Base-by-base conservation (phyloP, 1,139 yeast species). In the Hyphopichia fennica region DNA sequence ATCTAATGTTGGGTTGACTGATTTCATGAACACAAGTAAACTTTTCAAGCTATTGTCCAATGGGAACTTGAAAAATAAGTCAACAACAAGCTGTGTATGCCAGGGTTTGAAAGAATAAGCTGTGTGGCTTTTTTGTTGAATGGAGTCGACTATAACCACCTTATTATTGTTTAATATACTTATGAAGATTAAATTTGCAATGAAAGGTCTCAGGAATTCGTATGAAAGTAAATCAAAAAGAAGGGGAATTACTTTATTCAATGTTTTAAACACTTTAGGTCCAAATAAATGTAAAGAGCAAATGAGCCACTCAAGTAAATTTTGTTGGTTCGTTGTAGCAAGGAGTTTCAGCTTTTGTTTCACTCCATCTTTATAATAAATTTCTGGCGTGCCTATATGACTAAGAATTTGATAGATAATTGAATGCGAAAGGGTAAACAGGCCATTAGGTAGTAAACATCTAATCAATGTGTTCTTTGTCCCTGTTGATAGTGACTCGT, bases 11-110 rank as follows among this genome's bases (percentile, higher is more conserved):
- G 71, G 69, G 6, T 57, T 51, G 10, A 59, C 25, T n/a, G 52
- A 45, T 38, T 53, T 56, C 44, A 65, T 63, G 7, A 60, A 43
- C 1, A 57, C 50, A 17, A 68, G 41, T 19, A 68, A 46, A 14
- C 54, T 50, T 35, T 51, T 55, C 35, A 72, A 54, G 15, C 62
- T 52, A 4, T 57, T 58, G 44, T 72, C 77, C 27, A 56, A 46
- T 1, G 77, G 77, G 44, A 68, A 71, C 40, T 65, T 59, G 4
- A 46, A 40, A 33, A 53, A 55, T 32, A 72, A 51, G 37, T 67
- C 74, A 2, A 62, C 60, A 16, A 65, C 65, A 29, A 58, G 47
- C 41, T 63, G 60, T 5, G 67, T 58, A 38, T 69, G 73, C 76
- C 76, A 71, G 3, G 54, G 50, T 43, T 63, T 63, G 29, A 65